Evolutionary conservation across 352 stramenopile species (phyloP).

Genomic region (Phytophthora hibernalis): DNA sequence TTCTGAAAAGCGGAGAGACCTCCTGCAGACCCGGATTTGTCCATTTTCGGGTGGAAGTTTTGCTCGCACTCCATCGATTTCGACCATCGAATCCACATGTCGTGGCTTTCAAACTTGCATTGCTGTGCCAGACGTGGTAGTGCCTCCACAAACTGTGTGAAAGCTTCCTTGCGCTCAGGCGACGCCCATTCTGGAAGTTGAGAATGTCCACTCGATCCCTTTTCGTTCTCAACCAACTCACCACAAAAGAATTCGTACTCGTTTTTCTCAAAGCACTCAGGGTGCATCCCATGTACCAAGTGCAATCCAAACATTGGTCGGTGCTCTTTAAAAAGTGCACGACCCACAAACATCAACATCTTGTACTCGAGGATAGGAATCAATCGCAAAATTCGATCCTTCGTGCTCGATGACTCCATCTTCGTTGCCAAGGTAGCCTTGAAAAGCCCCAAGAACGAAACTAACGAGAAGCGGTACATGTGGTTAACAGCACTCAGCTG

Average conservation of each 20-base stretch:
- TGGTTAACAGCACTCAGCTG: constrained; percentile 91
- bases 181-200: constrained; percentile 81
- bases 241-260: constrained; percentile 96
- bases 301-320: constrained; percentile 95
- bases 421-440: constrained; percentile 79
- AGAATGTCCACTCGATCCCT: constrained; percentile 22
- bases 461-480: constrained; percentile 97
- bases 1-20: constrained; percentile 92
- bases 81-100: constrained; percentile 92
- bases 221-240: constrained; percentile 60
- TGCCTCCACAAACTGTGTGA: constrained; percentile 75
- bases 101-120: constrained; percentile 85
- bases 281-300: constrained; percentile 93
- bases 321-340: constrained; percentile 94
- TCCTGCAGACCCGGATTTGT: constrained; percentile 52
- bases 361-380: constrained; percentile 90
- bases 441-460: constrained; percentile 91
- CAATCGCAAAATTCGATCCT: constrained; percentile 84
- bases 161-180: constrained; percentile 88
- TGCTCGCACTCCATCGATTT: constrained; percentile 91
- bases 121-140: constrained; percentile 70
- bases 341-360: constrained; percentile 92
- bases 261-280: constrained; percentile 91
- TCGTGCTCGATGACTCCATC: constrained; percentile 79
- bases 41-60: constrained; percentile 90